Evolutionary conservation across 306 rosid species (phyloP).

Genomic region (Trifolium fragiferum): DNA sequence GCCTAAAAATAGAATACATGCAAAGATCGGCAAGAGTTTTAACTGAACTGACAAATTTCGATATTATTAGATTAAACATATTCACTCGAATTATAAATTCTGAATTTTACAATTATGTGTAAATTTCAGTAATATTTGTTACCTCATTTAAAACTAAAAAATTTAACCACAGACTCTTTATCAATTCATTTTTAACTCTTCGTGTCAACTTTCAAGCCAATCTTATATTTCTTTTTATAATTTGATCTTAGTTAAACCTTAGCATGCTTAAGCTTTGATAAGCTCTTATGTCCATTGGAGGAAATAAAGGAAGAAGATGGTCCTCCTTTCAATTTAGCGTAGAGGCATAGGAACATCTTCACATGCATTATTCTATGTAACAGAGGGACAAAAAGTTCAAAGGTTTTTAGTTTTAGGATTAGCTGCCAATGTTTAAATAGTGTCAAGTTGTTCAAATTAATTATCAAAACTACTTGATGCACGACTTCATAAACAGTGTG

Average conservation of each 20-base stretch:
- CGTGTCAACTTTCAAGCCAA: too few species aligned
- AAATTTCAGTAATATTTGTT: too few species aligned
- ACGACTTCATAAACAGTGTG: constrained; percentile 3
- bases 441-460: constrained; percentile 21
- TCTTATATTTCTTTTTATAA: not conserved
- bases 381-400: constrained; percentile 41
- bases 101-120: too few species aligned
- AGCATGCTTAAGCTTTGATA: not conserved
- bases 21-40: too few species aligned
- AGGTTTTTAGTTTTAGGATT: constrained; percentile 10
- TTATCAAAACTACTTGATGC: constrained; percentile 27
- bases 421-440: constrained; percentile 21
- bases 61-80: too few species aligned
- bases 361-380: constrained; percentile 35
- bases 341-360: constrained; percentile 34
- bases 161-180: too few species aligned
- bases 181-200: too few species aligned
- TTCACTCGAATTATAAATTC: too few species aligned
- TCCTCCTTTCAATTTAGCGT: not conserved
- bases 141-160: too few species aligned
- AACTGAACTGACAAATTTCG: too few species aligned
- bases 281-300: not conserved
- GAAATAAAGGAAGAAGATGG: not conserved
- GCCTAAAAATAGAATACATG: not conserved
- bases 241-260: not conserved